These are phyloP conservation scores for Carex scoparia DNA, from an alignment of 176 grass and related monocot species.

Conservation along the genomic window DNA sequence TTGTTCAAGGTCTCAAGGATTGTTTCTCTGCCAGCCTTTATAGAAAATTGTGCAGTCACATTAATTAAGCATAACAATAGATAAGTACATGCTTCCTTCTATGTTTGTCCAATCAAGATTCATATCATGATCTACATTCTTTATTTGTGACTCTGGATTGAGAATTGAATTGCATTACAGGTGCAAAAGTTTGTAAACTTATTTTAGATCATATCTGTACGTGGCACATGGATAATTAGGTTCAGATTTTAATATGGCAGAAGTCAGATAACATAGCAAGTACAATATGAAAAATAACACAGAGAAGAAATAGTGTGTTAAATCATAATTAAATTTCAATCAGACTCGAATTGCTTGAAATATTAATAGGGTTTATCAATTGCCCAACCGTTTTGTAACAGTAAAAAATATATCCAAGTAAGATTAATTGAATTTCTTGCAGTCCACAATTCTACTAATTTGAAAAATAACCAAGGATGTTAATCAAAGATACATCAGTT, in stretches of 20 bases:
- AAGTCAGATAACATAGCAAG: too few species aligned
- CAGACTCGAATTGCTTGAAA: too few species aligned
- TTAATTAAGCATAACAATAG: constrained; percentile 9
- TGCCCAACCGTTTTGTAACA: too few species aligned
- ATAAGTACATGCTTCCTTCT: constrained; percentile 9
- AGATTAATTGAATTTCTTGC: too few species aligned
- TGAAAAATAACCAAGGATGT: too few species aligned
- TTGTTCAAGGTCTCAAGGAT: constrained; percentile 75
- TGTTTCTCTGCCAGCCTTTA: constrained; percentile 68
- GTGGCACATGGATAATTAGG: background rate
- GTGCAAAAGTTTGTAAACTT: background rate
- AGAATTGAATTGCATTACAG: background rate
- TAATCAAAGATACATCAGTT: too few species aligned
- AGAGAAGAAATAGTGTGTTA: too few species aligned
- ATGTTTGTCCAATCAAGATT: background rate
- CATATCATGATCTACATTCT: background rate
- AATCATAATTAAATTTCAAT: too few species aligned
- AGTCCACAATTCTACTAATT: too few species aligned
- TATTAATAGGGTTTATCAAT: too few species aligned
- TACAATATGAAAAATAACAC: too few species aligned
- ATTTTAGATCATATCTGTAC: background rate
- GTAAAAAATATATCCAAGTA: too few species aligned
- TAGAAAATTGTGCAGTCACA: constrained; percentile 1
- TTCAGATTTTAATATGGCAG: background rate
- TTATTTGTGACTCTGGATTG: background rate